Conservation (phyloP, 768 basidiomycete genomes). For the Galerina sulciceps region DNA sequence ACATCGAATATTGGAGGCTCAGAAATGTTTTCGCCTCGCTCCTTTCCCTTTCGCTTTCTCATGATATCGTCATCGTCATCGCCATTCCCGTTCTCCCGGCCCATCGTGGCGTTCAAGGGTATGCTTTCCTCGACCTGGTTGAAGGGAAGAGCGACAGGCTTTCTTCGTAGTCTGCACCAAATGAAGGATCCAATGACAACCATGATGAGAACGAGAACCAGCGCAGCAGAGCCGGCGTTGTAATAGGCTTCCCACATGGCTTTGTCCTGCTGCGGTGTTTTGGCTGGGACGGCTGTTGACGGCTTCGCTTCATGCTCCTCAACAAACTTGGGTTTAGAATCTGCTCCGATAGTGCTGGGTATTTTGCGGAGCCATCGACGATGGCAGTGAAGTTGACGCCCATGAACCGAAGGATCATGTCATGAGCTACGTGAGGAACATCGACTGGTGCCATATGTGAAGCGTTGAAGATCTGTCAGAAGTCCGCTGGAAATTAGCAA, state of each 20-base stretch:
- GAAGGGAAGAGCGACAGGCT: conserved; percentile 43
- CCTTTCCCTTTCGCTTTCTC: conserved; percentile 51
- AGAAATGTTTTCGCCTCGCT: conserved; percentile 21
- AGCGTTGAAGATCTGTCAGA: conserved; percentile 77
- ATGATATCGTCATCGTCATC: conserved; percentile 33
- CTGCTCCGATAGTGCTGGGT: conserved; percentile 77
- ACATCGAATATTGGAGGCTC: conserved; percentile 58
- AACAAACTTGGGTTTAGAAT: conserved; percentile 66
- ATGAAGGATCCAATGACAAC: conserved; percentile 73
- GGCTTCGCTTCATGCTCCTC: conserved; percentile 45
- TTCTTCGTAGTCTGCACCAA: conserved; percentile 72
- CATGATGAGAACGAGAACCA: conserved; percentile 80
- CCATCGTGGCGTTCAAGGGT: conserved; percentile 53
- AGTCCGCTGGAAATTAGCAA: background rate
- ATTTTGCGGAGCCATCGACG: conserved; percentile 80
- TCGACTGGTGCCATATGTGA: conserved; percentile 97
- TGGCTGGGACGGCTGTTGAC: conserved; percentile 44
- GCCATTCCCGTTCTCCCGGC: conserved; percentile 44
- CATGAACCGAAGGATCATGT: conserved; percentile 99
- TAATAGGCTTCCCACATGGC: conserved; percentile 98
- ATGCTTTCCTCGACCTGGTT: conserved; percentile 68
- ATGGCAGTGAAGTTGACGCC: conserved; percentile 85
- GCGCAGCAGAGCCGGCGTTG: conserved; percentile 85
- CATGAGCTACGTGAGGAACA: conserved; percentile 85
- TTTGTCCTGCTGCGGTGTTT: conserved; percentile 77